Evolutionary conservation across 2,329 filamentous ascomycete genomes (phyloP), one percentile per base, ranked within the genome.

Genomic region (Fusarium nelsonii): DNA sequence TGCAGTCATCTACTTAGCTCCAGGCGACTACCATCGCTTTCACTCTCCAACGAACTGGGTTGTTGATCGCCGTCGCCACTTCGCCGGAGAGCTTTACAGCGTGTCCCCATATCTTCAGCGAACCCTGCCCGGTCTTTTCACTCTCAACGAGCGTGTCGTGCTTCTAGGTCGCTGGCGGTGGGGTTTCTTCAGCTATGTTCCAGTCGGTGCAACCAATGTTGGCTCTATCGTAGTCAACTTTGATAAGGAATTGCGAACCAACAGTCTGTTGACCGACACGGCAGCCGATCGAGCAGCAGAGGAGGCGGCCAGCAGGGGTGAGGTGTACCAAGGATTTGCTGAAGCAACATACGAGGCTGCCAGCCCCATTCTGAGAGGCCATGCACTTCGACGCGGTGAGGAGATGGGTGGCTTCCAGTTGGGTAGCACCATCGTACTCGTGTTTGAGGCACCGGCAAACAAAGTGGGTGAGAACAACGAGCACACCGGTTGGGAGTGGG

Each of bases 361-460:
- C 3, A 97, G 92, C 74, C 81, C 85, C 4, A 87, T 97, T 3
- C 84, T 99, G 0, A 88, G 89, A 20, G 96, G 97, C 4, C 90
- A 98, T 77, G 91, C 95, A 2, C 82, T 99, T 57, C 88, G 90
- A 68, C 87, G 92, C 44, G 96, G 96, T 36, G 95, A 98, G 77
- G 96, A 99, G 80, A 98, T 99, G 94, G 96, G 96, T 56, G 97
- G 96, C 0, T 99, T 99, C 82, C 93, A 97, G 82, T 85, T 99
- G 5, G 96, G 96, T 20, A 97, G 93, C 78, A 97, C 95, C 2
- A 90, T 99, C 71, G 96, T 99, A 39, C 84, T 99, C 53, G 94
- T 99, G 1, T 99, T 99, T 77, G 97, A 99, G 81, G 96, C 96
- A 14, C 96, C 96, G 2, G 70, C 89, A 2, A 89, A 87, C 78